Evolutionary conservation across 2,329 filamentous ascomycete genomes (phyloP).

Genomic region (Penicillium polonicum): DNA sequence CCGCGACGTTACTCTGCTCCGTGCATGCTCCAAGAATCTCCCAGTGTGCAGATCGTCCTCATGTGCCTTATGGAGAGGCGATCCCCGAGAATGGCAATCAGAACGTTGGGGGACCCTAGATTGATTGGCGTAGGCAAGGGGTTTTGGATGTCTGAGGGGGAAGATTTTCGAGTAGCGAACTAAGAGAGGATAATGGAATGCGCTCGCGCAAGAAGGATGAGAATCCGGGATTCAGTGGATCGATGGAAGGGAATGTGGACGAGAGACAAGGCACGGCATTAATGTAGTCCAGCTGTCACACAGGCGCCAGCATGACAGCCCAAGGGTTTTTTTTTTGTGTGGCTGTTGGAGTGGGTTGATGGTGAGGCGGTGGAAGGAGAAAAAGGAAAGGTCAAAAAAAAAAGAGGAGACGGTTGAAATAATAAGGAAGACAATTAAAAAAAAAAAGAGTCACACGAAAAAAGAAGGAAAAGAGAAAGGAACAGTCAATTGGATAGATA

Average conservation of each 20-base stretch:
- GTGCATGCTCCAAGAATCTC: slow-evolving; percentile 45
- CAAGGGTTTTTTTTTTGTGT: slow-evolving; percentile 12
- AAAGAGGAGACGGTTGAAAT: neutral
- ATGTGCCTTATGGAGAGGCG: slow-evolving; percentile 31
- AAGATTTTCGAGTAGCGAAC: slow-evolving; percentile 3
- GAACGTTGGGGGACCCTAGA: slow-evolving; percentile 29
- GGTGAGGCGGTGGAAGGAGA: neutral
- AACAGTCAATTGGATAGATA: slow-evolving; percentile 11
- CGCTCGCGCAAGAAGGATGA: slow-evolving; percentile 31
- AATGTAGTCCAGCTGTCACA: slow-evolving; percentile 40
- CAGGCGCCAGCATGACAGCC: slow-evolving; percentile 38
- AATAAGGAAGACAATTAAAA: neutral
- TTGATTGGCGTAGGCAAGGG: slow-evolving; percentile 26
- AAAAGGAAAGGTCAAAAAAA: slow-evolving; percentile 11
- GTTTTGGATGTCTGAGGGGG: neutral
- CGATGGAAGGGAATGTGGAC: slow-evolving; percentile 36
- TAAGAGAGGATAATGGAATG: slow-evolving; percentile 31
- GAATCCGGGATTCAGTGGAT: slow-evolving; percentile 34
- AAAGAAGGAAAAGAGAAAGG: slow-evolving; percentile 2
- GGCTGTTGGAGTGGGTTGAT: neutral
- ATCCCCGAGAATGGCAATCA: slow-evolving; percentile 30
- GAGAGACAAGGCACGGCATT: slow-evolving; percentile 39
- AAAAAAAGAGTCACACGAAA: slow-evolving; percentile 5
- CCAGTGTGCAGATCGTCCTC: slow-evolving; percentile 39
- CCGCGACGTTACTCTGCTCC: slow-evolving; percentile 41